Conservation (phyloP, 2,329 filamentous ascomycete species). For the Scytalidium lignicola region DNA sequence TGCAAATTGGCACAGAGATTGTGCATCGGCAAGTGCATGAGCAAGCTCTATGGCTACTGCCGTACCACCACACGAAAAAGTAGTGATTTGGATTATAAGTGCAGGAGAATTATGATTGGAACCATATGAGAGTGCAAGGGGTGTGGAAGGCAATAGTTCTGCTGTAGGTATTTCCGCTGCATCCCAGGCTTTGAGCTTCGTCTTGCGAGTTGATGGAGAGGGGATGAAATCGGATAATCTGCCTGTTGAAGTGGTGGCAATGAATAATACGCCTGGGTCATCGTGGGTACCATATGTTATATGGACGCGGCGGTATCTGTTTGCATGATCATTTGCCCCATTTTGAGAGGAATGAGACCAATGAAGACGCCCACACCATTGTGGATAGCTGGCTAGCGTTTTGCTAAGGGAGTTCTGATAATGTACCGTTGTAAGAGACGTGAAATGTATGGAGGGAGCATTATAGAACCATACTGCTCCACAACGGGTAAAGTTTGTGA, state of each 20-base stretch:
- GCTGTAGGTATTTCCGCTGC: constrained; percentile 29
- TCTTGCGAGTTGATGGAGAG: constrained; percentile 11
- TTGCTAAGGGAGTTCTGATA: constrained; percentile 26
- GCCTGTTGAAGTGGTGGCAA: constrained; percentile 26
- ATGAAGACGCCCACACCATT: constrained; percentile 37
- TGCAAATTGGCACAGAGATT: constrained; percentile 37
- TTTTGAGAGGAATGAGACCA: constrained; percentile 24
- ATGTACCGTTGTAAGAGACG: constrained; percentile 6
- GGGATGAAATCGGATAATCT: constrained; percentile 29
- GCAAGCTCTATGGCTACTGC: constrained; percentile 36
- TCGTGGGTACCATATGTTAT: constrained; percentile 29
- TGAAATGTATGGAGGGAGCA: constrained; percentile 14
- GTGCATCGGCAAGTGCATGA: constrained; percentile 41
- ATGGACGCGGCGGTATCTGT: constrained; percentile 32
- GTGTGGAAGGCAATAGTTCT: constrained; percentile 28
- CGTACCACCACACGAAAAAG: constrained; percentile 36
- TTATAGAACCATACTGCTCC: constrained; percentile 41
- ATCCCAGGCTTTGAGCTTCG: constrained; percentile 28
- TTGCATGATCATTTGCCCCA: constrained; percentile 18
- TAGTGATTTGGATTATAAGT: constrained; percentile 35
- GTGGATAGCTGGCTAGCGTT: constrained; percentile 35
- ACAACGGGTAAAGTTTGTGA: constrained; percentile 34
- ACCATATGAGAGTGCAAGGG: constrained; percentile 27
- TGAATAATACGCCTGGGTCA: constrained; percentile 39
- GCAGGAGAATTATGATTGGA: constrained; percentile 16